A percentile compares a stretch with the other conserved stretches of the same genome.
Evolutionary conservation across 2,329 filamentous ascomycete species (phyloP).

Genomic region (Geoglossum cookeanum): DNA sequence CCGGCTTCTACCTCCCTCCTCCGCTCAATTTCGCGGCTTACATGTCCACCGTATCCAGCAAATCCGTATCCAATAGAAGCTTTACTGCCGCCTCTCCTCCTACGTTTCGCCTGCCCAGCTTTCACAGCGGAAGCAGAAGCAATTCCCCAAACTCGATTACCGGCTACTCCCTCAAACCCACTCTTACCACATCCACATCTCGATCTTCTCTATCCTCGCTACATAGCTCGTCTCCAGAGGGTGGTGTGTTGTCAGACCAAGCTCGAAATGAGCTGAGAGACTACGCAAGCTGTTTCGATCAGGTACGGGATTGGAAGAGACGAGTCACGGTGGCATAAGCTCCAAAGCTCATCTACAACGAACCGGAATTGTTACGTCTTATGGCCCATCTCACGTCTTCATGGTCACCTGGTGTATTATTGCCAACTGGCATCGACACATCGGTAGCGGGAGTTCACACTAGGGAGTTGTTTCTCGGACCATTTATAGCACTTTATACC

Average conservation of each 20-base stretch:
- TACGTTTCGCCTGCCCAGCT: conserved; percentile 14
- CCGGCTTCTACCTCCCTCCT: conserved; percentile 48
- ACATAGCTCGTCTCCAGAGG: conserved; percentile 36
- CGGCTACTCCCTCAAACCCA: conserved; percentile 19
- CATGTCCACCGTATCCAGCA: conserved; percentile 27
- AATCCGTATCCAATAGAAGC: conserved; percentile 18
- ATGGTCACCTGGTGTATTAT: neutral
- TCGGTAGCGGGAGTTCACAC: neutral
- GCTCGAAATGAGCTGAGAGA: conserved; percentile 62
- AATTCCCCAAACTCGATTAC: conserved; percentile 22
- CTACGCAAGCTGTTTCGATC: conserved; percentile 80
- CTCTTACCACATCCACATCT: conserved; percentile 45
- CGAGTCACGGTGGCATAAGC: conserved; percentile 15
- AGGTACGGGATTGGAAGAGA: conserved; percentile 41
- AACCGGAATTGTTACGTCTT: conserved; percentile 1
- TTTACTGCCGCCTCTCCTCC: conserved; percentile 21
- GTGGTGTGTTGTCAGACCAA: conserved; percentile 47
- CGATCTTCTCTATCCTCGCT: conserved; percentile 71
- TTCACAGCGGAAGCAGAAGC: conserved; percentile 13
- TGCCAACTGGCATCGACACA: neutral
- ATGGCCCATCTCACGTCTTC: conserved; percentile 1
- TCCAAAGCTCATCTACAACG: neutral
- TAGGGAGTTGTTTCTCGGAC: neutral
- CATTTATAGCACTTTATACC: neutral
- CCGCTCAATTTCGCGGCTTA: conserved; percentile 56